Base-by-base conservation (phyloP, 2,329 filamentous ascomycete species). In the Mycosphaerella sp. region DNA sequence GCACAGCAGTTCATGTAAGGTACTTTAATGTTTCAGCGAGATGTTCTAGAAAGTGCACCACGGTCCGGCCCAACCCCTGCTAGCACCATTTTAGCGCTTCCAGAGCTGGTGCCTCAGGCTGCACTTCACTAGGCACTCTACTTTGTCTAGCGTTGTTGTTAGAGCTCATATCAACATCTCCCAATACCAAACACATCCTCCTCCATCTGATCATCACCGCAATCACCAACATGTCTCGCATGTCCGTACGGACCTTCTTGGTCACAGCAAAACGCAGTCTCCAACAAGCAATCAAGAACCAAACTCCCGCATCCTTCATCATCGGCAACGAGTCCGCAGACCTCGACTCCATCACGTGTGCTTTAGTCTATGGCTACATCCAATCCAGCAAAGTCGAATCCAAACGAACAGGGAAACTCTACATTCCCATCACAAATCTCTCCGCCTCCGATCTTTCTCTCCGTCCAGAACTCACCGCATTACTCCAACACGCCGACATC, bases 271-370 rank as follows among this genome's bases (percentile, higher is more conserved):
- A 74, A 58, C 62, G 61, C 34, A 67, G 69, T 29, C 67, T 79
- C 9, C 69, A 70, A 17, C 66, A 68, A 45, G 70, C 73, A 1
- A 68, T 74, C 50, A 63, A 69, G 31, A 67, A 69, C 23, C 67
- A 68, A 42, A 67, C 72, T 26, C 72, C 71, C 26, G 65, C 78
- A 31, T 76, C 75, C 3, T 69, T 80, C 55, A 77, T 79, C 12
- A 74, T 79, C 59, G 77, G 77, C 58, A 80, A 80, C 61, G 76
- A 79, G 64, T 78, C 76, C 48, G 77, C 76, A 87, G 88, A 93
- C 62, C 83, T 93, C 51, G 88, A 93, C 72, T 91, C 87, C 1
- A 79, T 93, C 61, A 87, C 85, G 69, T 85, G 82, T 29, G 81
- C 87, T 26, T 72, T 93, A 14, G 71, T 91, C 26, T 82, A 86